phyloP scores from a whole-genome alignment of 2,329 filamentous ascomycete genomes.

The Chaetomium strumarium region DNA sequence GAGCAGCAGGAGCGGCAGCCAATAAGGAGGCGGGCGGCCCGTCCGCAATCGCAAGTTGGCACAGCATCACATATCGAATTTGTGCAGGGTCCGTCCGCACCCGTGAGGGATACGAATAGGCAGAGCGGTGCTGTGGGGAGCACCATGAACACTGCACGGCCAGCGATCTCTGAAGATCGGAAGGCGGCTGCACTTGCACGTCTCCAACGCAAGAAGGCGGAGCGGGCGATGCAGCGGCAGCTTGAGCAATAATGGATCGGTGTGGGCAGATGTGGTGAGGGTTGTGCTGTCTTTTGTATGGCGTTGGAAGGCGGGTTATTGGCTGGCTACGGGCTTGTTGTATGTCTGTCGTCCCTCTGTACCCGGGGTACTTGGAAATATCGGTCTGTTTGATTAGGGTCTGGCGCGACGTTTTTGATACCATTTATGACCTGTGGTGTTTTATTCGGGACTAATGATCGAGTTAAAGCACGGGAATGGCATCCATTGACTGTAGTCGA shows the following conservation, averaged over 20 bases:
- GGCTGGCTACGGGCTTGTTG: not conserved
- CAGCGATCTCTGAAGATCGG: conserved; percentile 44
- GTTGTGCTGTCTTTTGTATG: not conserved
- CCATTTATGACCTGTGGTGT: not conserved
- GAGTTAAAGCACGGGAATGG: not conserved
- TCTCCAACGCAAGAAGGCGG: conserved; percentile 48
- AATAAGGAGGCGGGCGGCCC: conserved; percentile 17
- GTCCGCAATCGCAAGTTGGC: conserved; percentile 25
- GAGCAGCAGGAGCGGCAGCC: not conserved
- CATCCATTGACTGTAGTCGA: conserved; percentile 8
- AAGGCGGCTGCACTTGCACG: conserved; percentile 49
- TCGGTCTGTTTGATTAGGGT: not conserved
- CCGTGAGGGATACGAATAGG: conserved; percentile 36
- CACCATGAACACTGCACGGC: conserved; percentile 36
- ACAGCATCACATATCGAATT: conserved; percentile 38
- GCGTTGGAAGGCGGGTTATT: not conserved
- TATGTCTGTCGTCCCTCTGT: not conserved
- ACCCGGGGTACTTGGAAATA: not conserved
- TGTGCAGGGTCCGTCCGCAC: conserved; percentile 40
- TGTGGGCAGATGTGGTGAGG: conserved; percentile 38
- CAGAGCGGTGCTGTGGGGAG: conserved; percentile 30
- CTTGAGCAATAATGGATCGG: conserved; percentile 34
- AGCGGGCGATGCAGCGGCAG: conserved; percentile 38
- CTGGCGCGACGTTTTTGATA: conserved; percentile 16
- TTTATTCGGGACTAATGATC: not conserved